Base-by-base conservation (phyloP, 1,284 basidiomycete genomes). In the Sanguinoderma infundibulare region DNA sequence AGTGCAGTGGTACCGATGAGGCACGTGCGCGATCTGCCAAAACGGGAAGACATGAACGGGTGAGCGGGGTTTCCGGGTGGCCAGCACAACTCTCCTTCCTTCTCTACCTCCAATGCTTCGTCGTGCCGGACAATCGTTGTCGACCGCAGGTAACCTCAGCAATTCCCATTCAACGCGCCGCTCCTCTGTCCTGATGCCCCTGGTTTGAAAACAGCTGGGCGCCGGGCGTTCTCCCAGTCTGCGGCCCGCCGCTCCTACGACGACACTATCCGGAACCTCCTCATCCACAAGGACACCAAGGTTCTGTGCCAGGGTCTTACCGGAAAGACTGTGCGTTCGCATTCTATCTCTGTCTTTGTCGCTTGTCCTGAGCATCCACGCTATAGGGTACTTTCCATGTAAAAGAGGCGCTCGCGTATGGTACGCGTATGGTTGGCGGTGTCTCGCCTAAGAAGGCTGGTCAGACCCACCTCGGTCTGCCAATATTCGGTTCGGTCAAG, bases 401-500 rank as follows among this genome's bases (percentile, higher is more conserved):
- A 67, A 91, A 87, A 75, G 96, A 98, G 79, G 96, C 98, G 52
- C 80, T 99, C 67, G 94, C 89, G 54, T 99, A 95, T 76, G 96
- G 96, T 35, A 99, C 98, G 62, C 93, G 92, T 63, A 95, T 99
- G 89, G 95, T 99, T 63, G 98, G 97, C 62, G 98, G 98, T 73
- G 96, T 98, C 58, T 96, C 95, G 39, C 98, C 97, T 55, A 98
- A 94, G 82, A 99, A 98, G 80, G 98, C 96, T 56, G 98, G 98
- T 36, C 90, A 94, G 78, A 94, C 87, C 15, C 98, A 99, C 80
- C 86, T 99, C 64, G 97, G 96, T 47, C 85, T 98, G 44, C 98
- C 98, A 60, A 91, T 99, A 47, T 99, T 96, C 73, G 97, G 94
- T 46, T 88, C 87, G 49, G 98, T 99, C 59, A 86, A 84, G 71